Percentiles rank a stretch among this genome's conserved stretches.
Conservation (phyloP, 257 asterid genomes). For the Asclepias syriaca region DNA sequence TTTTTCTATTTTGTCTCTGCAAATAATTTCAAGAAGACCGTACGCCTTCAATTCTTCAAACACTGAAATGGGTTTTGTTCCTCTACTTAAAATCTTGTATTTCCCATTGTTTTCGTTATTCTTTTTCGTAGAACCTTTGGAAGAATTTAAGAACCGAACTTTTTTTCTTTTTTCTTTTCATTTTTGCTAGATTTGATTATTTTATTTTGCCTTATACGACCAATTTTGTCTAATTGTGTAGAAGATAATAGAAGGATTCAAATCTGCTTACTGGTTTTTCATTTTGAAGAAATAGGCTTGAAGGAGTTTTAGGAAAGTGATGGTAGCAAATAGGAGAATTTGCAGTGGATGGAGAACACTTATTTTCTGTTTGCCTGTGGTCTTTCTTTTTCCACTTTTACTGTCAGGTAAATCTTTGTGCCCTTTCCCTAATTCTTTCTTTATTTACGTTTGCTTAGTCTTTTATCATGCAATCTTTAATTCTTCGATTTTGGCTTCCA, state of each 20-base stretch:
- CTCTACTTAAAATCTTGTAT: neutral
- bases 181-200: neutral
- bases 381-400: conserved; percentile 46
- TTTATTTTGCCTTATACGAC: neutral
- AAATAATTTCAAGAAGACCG: neutral
- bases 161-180: neutral
- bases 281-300: neutral
- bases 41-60: neutral
- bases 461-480: neutral
- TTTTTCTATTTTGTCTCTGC: neutral
- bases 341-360: conserved; percentile 72
- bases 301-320: neutral
- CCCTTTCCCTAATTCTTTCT: neutral
- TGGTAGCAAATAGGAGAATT: conserved; percentile 28
- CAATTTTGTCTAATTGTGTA: neutral
- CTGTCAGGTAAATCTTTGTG: conserved; percentile 45
- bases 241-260: neutral
- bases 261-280: neutral
- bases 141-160: neutral
- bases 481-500: conserved; percentile 22
- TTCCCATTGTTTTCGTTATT: neutral
- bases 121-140: neutral
- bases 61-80: neutral
- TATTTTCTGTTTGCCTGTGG: conserved; percentile 49
- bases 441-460: neutral